Evolutionary conservation across 257 asterid genomes (phyloP), one percentile per base, ranked within the genome.

Genomic region (Solanum arcanum): DNA sequence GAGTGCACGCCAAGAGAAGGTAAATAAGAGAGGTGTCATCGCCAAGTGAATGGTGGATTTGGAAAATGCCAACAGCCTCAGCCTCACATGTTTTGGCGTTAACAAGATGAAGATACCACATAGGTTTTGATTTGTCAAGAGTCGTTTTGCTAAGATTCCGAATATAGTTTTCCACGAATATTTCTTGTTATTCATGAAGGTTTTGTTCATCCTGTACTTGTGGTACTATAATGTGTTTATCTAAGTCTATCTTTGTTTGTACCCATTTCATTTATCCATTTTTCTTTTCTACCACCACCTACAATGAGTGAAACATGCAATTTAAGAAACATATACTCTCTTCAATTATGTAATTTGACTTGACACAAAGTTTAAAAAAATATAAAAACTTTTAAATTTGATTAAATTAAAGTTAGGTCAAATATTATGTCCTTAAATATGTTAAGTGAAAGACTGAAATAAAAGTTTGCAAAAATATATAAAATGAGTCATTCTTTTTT

Each of bases 61-160:
- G 87, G 18, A 89, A 76, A 18, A 91, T 33, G 18, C 86, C 86
- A 10, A 87, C 39, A 29, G 84, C 85, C 31, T 75, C 86, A 14
- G 84, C 68, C 5, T 88, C 86, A 2, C 89, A 56, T 21, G 91
- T 86, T 47, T 87, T 77, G 18, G 89, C 23, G 56, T 88, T 75
- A 27, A 91, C 89, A 37, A 91, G 64, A 86, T 91, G 92, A 75
- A 91, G 88, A 2, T 89, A 91, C 93, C 93, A 91, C 33, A 91
- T 41, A n/a, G 92, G 91, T 73, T 83, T 89, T 2, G 91, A 88
- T 9, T 35, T 86, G 68, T 89, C 91, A 52, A 91, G 80, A 35
- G 80, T 74, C 8, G 91, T 73, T 56, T 80, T 91, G 70, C 86
- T 91, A 27, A 91, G 92, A 74, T 87, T 87, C 72, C 84, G 69